Evolutionary conservation across 805 yeast species (phyloP).

Genomic region (Pichia pseudocactophila): DNA sequence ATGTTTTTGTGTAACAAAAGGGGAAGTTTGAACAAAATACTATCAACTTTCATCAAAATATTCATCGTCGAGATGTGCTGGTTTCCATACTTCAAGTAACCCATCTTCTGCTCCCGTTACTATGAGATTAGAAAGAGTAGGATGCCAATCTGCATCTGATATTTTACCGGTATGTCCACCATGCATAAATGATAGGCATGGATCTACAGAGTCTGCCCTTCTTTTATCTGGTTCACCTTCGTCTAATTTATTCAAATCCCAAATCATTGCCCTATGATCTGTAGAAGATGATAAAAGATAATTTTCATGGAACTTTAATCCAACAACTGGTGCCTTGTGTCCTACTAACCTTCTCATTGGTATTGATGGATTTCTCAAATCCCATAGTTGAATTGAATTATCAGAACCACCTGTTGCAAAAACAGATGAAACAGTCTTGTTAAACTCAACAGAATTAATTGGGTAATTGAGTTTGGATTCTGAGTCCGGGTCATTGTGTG

Average conservation of each 20-base stretch:
- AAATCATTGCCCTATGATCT: constrained; percentile 62
- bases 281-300: constrained; percentile 46
- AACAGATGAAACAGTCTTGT: constrained; percentile 43
- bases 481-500: constrained; percentile 40
- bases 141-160: constrained; percentile 62
- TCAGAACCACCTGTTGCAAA: constrained; percentile 77
- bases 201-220: constrained; percentile 52
- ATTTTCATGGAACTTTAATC: constrained; percentile 42
- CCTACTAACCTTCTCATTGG: constrained; percentile 64
- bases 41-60: constrained; percentile 32
- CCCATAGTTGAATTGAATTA: constrained; percentile 65
- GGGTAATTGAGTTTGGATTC: constrained; percentile 10
- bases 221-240: constrained; percentile 52
- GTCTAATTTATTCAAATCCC: constrained; percentile 61
- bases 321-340: constrained; percentile 47
- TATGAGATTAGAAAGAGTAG: constrained; percentile 44
- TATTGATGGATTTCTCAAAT: constrained; percentile 49
- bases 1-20: neutral
- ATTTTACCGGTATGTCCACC: constrained; percentile 78
- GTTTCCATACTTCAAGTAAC: constrained; percentile 69
- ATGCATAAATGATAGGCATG: constrained; percentile 70
- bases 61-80: constrained; percentile 39
- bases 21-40: neutral
- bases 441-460: constrained; percentile 61
- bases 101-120: constrained; percentile 71